Base-by-base conservation (phyloP, 768 basidiomycete species). In the Podaxis sp. region DNA sequence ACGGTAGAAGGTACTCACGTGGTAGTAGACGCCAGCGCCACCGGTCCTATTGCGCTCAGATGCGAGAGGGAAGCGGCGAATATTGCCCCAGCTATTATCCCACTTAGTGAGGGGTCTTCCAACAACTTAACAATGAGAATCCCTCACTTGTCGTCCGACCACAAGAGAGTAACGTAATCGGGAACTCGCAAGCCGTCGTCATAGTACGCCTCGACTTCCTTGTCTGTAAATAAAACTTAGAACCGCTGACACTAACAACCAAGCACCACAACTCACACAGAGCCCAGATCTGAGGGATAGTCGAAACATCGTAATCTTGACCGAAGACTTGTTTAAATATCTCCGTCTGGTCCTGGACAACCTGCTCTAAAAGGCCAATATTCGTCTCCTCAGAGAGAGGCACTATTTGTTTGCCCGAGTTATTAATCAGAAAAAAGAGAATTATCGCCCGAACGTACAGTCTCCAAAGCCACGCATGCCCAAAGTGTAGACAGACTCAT, bases 21-120 rank as follows among this genome's bases (percentile, higher is more conserved):
- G 86, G 68, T 87, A 90, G 71, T 89, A 91, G 4, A 89, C 82
- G 39, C 88, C 89, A 28, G 87, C 84, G 46, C 89, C 87, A 52
- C 87, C 89, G 3, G 81, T 83, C 56, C 87, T 78, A 67, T 84
- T 84, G 15, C 84, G 78, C 68, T 88, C 86, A 15, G 75, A 76
- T 5, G 73, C 70, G 7, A 81, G 68, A 1, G 86, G 86, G 66
- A 83, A 84, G 22, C 89, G 82, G 39, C 87, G 84, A 55, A 90
- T 79, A 68, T 90, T 90, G 2, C 89, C 89, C 82, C 83, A 90
- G 72, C 85, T 87, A 12, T 52, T 12, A 42, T 30, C 30, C 8
- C 19, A 55, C 24, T 24, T 12, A 48, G 22, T 15, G 51, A 24
- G 19, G 57, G 15, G 19, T 19, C 1, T 7, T 26, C n/a, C 15